These are phyloP conservation scores for Elsinoe perseae DNA, from an alignment of 2,329 filamentous ascomycete species.

Conservation along the genomic window DNA sequence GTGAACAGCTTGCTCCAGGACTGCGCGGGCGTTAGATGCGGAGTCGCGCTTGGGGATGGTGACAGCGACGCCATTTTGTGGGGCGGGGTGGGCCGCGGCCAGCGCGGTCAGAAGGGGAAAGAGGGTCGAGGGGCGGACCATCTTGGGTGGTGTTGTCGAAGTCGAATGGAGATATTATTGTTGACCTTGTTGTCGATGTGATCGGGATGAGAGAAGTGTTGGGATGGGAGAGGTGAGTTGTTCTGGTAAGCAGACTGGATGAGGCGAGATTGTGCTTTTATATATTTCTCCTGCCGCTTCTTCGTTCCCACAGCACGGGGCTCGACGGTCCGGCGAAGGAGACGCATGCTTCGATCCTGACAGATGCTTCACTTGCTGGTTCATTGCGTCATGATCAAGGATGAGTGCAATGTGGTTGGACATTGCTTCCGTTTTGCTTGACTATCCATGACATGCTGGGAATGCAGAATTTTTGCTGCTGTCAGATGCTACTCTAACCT, in stretches of 20 bases:
- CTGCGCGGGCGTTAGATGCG: background rate
- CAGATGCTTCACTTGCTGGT: background rate
- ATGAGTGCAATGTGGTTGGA: background rate
- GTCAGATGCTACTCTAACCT: background rate
- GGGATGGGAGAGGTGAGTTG: background rate
- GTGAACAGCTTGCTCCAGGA: constrained; percentile 10
- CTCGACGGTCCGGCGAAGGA: background rate
- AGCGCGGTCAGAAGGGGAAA: background rate
- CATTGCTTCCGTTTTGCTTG: background rate
- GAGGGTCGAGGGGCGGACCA: background rate
- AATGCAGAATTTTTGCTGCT: background rate
- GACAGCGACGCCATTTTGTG: background rate
- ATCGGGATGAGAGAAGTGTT: background rate
- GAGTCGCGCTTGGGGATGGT: background rate
- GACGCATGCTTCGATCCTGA: background rate
- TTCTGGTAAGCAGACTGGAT: background rate
- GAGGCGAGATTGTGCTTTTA: background rate
- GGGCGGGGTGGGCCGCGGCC: background rate
- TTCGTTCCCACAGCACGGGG: background rate
- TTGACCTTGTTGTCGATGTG: background rate
- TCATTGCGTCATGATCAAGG: background rate
- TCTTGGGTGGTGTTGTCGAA: background rate
- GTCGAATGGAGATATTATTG: background rate
- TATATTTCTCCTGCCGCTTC: background rate
- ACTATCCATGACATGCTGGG: background rate